Base-by-base conservation (phyloP, 1,284 basidiomycete genomes). In the Ganoderma boninense region DNA sequence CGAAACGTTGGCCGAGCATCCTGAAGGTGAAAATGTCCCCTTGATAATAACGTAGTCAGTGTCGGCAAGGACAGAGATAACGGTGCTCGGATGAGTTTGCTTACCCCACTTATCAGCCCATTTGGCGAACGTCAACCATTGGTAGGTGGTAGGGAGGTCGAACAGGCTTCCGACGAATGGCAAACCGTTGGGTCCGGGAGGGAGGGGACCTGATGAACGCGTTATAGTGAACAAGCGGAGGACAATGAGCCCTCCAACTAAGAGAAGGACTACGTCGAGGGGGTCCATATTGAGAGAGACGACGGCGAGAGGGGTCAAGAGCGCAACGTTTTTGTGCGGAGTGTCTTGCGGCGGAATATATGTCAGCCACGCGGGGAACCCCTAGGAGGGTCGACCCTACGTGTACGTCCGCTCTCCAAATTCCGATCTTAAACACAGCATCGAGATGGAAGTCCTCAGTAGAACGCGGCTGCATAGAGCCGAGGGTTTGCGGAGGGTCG, bases 11-110 rank as follows among this genome's bases (percentile, higher is more conserved):
- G 1, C 90, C 90, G 14, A 92, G 80, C 32, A 92, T 79, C 35
- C 86, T 88, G 6, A 87, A 82, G 46, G 88, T 89, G 66, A 86
- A 84, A 43, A 92, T 87, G 68, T 88, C 87, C 43, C 91, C 91
- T 92, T 20, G n/a, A 7, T 1, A 29, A n/a, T 16, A 18, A 13
- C 11, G 3, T 26, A 2, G 18, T 26, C 29, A 56, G 29, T 14
- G 14, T 14, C 29, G 26, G 26, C 16, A 23, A 52, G n/a, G 38
- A n/a, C 23, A 26, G 3, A 52, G 13, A 52, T 6, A 38, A 38
- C 38, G 38, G 3, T 38, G 38, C 8, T 52, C 10, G 2, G 65
- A 2, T 18, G 13, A 23, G 18, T 32, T 32, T 5, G 57, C 70
- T 49, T 52, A 77, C 77, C 77, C 68, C 73, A 75, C 54, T 70